Conservation (phyloP, 2,329 filamentous ascomycete species). For the Sclerotinia trifoliorum region DNA sequence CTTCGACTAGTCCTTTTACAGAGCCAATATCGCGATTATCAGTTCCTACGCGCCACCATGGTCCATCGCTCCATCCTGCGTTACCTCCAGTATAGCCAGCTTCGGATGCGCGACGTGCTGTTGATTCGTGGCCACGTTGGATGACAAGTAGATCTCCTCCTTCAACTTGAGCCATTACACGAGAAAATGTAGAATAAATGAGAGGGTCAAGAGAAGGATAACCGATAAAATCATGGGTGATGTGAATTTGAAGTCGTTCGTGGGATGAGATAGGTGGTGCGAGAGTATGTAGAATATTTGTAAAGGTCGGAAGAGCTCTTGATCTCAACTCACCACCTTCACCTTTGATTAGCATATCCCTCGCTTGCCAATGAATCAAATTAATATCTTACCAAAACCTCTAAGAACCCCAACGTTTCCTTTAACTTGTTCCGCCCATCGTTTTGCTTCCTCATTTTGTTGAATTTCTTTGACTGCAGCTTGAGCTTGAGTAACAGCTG, state of each 20-base stretch:
- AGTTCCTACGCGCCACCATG: slow-evolving; percentile 84
- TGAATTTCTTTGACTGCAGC: slow-evolving; percentile 92
- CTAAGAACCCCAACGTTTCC: slow-evolving; percentile 80
- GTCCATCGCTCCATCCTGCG: slow-evolving; percentile 85
- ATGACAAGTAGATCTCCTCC: slow-evolving; percentile 92
- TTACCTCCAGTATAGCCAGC: slow-evolving; percentile 55
- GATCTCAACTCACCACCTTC: slow-evolving; percentile 82
- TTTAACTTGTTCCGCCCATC: slow-evolving; percentile 91
- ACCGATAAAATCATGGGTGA: slow-evolving; percentile 90
- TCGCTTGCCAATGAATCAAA: slow-evolving; percentile 11
- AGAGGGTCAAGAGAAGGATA: slow-evolving; percentile 94
- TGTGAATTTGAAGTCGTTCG: slow-evolving; percentile 95
- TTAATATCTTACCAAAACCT: slow-evolving; percentile 61
- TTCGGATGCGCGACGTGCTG: slow-evolving; percentile 64
- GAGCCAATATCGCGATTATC: slow-evolving; percentile 72
- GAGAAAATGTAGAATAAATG: slow-evolving; percentile 86
- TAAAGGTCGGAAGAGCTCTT: slow-evolving; percentile 89
- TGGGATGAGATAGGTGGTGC: slow-evolving; percentile 96
- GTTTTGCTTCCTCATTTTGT: slow-evolving; percentile 92
- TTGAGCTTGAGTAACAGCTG: slow-evolving; percentile 90
- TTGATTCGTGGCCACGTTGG: slow-evolving; percentile 85
- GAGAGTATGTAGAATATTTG: slow-evolving; percentile 89
- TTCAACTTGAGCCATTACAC: slow-evolving; percentile 98
- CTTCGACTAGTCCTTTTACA: slow-evolving; percentile 78
- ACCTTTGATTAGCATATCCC: slow-evolving; percentile 24